Conservation (phyloP, 176 grass and related monocot genomes). For the Zoysia japonica region DNA sequence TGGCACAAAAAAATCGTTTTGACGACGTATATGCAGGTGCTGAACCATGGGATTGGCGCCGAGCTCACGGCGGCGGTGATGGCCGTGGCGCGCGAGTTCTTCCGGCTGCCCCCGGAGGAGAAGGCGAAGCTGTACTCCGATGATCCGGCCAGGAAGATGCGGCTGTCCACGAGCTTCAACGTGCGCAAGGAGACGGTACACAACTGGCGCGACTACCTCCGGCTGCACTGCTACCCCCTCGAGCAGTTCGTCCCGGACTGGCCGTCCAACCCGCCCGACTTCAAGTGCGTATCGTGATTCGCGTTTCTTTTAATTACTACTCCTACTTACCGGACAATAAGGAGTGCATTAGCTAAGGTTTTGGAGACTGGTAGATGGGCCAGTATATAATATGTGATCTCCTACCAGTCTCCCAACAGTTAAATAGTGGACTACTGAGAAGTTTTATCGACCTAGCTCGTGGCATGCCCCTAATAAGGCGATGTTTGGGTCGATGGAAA, state of each 20-base stretch:
- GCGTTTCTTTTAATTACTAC: no score
- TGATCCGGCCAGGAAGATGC: conserved; percentile 66
- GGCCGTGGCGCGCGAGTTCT: conserved; percentile 56
- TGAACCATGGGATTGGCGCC: conserved; percentile 57
- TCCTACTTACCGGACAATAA: no score
- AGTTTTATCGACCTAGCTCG: no score
- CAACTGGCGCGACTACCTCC: conserved; percentile 89
- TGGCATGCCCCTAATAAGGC: no score
- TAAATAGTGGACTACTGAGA: no score
- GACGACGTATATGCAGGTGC: conserved; percentile 33
- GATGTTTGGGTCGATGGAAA: no score
- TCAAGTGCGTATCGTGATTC: conserved; percentile 46
- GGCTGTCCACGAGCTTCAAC: conserved; percentile 82
- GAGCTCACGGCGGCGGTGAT: conserved; percentile 33
- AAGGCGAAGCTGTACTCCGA: conserved; percentile 83
- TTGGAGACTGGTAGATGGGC: no score
- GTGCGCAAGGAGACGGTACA: conserved; percentile 73
- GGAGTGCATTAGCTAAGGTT: no score
- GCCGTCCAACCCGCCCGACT: conserved; percentile 56
- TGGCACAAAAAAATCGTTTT: no score
- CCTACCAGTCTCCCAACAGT: no score
- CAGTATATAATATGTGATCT: no score
- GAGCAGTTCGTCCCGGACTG: conserved; percentile 65
- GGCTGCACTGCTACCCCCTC: conserved; percentile 80
- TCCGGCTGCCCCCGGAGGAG: conserved; percentile 61